Conservation (phyloP, 2,329 filamentous ascomycete species). For the Hypoxylon sp. region DNA sequence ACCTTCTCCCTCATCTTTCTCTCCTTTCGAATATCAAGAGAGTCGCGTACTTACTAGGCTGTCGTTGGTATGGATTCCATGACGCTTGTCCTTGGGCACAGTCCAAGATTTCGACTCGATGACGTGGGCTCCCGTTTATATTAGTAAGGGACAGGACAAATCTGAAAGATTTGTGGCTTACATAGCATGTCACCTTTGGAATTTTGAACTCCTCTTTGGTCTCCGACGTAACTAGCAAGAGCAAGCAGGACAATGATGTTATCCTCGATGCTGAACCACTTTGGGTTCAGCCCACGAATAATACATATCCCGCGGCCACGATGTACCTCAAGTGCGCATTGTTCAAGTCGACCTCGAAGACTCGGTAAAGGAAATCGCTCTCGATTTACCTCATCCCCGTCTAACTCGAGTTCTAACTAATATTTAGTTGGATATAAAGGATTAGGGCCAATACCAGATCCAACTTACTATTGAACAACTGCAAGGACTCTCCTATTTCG, state of each 20-base stretch:
- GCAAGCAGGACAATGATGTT: constrained; percentile 70
- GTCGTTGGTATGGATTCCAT: constrained; percentile 66
- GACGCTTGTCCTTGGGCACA: constrained; percentile 60
- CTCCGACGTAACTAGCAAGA: constrained; percentile 69
- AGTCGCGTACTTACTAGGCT: constrained; percentile 58
- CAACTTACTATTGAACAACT: constrained; percentile 48
- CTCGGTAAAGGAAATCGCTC: constrained; percentile 61
- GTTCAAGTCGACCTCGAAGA: constrained; percentile 55
- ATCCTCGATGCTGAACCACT: constrained; percentile 66
- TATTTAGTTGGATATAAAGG: constrained; percentile 33
- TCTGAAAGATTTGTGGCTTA: constrained; percentile 51
- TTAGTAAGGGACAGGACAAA: constrained; percentile 39
- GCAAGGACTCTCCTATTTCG: constrained; percentile 48
- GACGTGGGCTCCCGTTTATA: constrained; percentile 60
- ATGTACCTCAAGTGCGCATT: constrained; percentile 58
- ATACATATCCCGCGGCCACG: constrained; percentile 66
- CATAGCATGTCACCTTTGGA: constrained; percentile 64
- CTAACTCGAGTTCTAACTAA: constrained; percentile 55
- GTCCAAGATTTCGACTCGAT: constrained; percentile 64
- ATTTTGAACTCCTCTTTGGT: constrained; percentile 66
- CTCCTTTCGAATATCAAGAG: neutral
- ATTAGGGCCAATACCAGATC: constrained; percentile 42
- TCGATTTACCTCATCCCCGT: constrained; percentile 56
- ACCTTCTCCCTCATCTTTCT: neutral
- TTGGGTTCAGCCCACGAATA: constrained; percentile 67